Percentiles rank a stretch among this genome's conserved stretches.
Conservation (phyloP, 306 rosid genomes). For the Quercus bicolor region DNA sequence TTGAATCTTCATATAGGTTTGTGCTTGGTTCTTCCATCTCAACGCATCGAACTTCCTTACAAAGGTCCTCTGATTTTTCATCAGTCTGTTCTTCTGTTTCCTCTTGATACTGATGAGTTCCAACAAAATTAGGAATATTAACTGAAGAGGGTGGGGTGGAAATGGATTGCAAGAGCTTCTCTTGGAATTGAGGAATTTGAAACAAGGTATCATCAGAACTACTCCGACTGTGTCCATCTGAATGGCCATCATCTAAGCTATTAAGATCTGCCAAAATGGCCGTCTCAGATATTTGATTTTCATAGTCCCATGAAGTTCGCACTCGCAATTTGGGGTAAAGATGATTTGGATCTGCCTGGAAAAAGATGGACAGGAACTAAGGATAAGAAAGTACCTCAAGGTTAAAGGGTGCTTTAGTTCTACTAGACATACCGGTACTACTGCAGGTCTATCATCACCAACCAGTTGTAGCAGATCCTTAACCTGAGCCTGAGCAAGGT, state of each 20-base stretch:
- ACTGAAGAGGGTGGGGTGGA: conserved; percentile 42
- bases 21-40: conserved; percentile 49
- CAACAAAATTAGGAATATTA: conserved; percentile 28
- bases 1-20: conserved; percentile 33
- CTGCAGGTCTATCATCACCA: conserved; percentile 46
- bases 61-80: conserved; percentile 47
- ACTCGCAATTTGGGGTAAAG: conserved; percentile 61
- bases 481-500: conserved; percentile 70
- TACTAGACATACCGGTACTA: conserved; percentile 42
- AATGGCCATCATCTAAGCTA: conserved; percentile 39
- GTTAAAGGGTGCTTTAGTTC: conserved; percentile 16
- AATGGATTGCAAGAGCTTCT: conserved; percentile 35
- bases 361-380: conserved; percentile 17
- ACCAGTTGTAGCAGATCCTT: conserved; percentile 62
- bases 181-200: conserved; percentile 63
- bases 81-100: conserved; percentile 50
- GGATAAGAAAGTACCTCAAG: conserved; percentile 10
- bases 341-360: conserved; percentile 50
- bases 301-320: conserved; percentile 57
- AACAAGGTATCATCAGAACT: conserved; percentile 64
- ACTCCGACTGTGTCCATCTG: conserved; percentile 62
- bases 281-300: conserved; percentile 36
- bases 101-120: conserved; percentile 33
- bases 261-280: conserved; percentile 29
- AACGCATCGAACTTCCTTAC: conserved; percentile 83